Conservation (phyloP, 352 stramenopile species). For the Phytophthora boehmeriae region DNA sequence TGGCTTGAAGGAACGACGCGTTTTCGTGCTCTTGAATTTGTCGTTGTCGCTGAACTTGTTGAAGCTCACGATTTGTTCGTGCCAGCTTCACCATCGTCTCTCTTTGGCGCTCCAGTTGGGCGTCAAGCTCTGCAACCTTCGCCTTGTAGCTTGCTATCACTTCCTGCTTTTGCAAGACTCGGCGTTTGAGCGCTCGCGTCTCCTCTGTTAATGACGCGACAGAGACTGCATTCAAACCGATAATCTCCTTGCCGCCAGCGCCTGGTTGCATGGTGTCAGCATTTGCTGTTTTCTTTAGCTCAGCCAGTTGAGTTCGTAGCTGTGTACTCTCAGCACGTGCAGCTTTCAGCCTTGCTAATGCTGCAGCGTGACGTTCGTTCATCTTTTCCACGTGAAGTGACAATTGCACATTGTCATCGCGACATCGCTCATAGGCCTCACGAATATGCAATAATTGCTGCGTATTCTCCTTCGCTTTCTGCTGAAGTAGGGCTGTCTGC, state of each 20-base stretch:
- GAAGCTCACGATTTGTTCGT: conserved; percentile 43
- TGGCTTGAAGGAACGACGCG: conserved; percentile 10
- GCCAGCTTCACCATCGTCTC: conserved; percentile 44
- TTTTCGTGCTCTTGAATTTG: conserved; percentile 19
- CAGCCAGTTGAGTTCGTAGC: conserved; percentile 30
- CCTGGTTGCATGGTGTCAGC: background rate
- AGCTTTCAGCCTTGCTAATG: conserved; percentile 41
- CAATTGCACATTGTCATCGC: conserved; percentile 45
- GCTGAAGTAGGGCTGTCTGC: conserved; percentile 24
- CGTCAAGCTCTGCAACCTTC: conserved; percentile 42
- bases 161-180: conserved; percentile 66
- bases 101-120: conserved; percentile 37
- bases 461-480: conserved; percentile 50
- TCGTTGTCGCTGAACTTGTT: conserved; percentile 38
- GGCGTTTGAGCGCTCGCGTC: conserved; percentile 47
- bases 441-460: conserved; percentile 42
- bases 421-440: conserved; percentile 32
- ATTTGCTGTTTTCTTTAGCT: conserved; percentile 24
- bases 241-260: conserved; percentile 10
- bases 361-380: conserved; percentile 28
- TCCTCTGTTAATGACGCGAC: conserved; percentile 31
- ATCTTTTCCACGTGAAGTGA: conserved; percentile 37
- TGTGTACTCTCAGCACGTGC: conserved; percentile 41
- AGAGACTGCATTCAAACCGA: conserved; percentile 5
- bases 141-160: conserved; percentile 49